Percentiles rank a stretch among this genome's conserved stretches.
phyloP scores from a whole-genome alignment of 176 grass and related monocot genomes.

The Triticum urartu region DNA sequence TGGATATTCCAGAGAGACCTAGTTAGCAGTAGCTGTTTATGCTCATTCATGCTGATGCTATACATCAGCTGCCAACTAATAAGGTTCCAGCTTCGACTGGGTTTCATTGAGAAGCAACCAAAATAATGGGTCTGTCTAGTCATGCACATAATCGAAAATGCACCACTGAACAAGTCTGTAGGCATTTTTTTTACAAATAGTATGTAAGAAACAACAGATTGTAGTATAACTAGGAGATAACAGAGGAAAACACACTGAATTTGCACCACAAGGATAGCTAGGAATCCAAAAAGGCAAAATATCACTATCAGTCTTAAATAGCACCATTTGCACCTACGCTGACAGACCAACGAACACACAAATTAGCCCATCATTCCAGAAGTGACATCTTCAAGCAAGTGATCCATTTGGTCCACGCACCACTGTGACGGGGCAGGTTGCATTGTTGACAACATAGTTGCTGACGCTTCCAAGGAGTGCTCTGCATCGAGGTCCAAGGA shows the following conservation, averaged over 20 bases:
- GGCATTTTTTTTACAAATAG: not conserved
- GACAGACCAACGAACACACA: not conserved
- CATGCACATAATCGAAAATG: not conserved
- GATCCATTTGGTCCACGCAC: slow-evolving; percentile 41
- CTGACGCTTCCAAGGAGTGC: slow-evolving; percentile 83
- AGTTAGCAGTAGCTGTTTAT: not conserved
- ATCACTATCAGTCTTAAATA: slow-evolving; percentile 10
- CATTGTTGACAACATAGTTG: slow-evolving; percentile 76
- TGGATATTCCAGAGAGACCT: not conserved
- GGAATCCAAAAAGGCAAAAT: not conserved
- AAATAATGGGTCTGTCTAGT: slow-evolving; percentile 1
- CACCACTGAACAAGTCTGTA: not conserved
- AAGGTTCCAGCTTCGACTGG: not conserved
- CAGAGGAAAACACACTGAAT: not conserved
- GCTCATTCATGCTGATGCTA: not conserved
- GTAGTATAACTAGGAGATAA: not conserved
- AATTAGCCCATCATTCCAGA: not conserved
- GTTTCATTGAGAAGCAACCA: not conserved
- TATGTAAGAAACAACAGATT: not conserved
- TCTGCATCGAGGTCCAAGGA: slow-evolving; percentile 41
- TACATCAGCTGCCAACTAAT: not conserved
- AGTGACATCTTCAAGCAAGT: slow-evolving; percentile 5
- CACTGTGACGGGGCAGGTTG: slow-evolving; percentile 79
- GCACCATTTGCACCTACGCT: not conserved
- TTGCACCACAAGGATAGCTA: not conserved